Conservation (phyloP, 345 rosid genomes). For the Syzygium aqueum region DNA sequence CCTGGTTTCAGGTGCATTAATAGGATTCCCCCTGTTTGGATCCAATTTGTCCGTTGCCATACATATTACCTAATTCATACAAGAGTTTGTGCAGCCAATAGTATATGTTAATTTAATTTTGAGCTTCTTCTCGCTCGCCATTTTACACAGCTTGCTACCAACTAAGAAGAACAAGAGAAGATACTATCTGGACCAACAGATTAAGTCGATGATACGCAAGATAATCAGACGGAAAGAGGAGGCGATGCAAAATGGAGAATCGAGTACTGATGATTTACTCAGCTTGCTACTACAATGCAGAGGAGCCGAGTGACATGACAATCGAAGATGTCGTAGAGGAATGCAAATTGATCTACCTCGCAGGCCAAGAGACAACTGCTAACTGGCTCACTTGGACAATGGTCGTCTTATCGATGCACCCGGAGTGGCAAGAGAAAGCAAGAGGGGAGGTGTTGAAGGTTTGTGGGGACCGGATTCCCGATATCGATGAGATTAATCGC, state of each 20-base stretch:
- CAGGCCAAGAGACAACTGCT: conserved; percentile 57
- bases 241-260: conserved; percentile 15
- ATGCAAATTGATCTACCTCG: conserved; percentile 43
- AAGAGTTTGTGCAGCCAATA: background rate
- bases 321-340: conserved; percentile 34
- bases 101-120: background rate
- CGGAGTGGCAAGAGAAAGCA: conserved; percentile 47
- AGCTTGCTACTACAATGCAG: conserved; percentile 27
- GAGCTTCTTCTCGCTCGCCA: background rate
- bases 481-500: conserved; percentile 8
- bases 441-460: conserved; percentile 35
- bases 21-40: background rate
- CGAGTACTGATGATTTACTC: conserved; percentile 22
- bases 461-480: conserved; percentile 15
- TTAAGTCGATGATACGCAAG: conserved; percentile 16
- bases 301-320: conserved; percentile 13
- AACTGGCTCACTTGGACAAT: conserved; percentile 40
- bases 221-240: conserved; percentile 20
- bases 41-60: background rate
- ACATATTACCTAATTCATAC: background rate
- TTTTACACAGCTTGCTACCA: conserved; percentile 26
- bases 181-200: conserved; percentile 20
- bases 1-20: conserved; percentile 39
- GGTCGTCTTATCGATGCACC: conserved; percentile 39
- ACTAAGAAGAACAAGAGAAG: conserved; percentile 41